Base-by-base conservation (phyloP, 441 rosid species). In the Syzygium syzygioides region DNA sequence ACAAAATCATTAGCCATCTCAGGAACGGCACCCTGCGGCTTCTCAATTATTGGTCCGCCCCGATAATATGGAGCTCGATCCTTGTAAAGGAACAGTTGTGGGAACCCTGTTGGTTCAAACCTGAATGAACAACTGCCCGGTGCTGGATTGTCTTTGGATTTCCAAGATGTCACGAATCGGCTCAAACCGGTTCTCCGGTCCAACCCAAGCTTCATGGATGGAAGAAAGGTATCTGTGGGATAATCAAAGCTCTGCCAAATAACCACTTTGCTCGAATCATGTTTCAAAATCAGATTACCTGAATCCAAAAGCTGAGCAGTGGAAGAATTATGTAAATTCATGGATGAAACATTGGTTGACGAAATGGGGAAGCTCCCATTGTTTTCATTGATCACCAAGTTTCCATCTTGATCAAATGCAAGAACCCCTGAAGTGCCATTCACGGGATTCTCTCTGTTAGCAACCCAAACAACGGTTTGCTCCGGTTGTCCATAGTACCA, bases 211-310 rank as follows among this genome's bases (percentile, higher is more conserved):
- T 92, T 96, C 95, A 94, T 92, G 48, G 53, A 88, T 0, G 96
- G 96, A 88, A 95, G 93, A 62, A 89, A 2, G 41, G 93, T 92
- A 64, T 94, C 79, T 17, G 96, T 92, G 3, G 96, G 98, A 89
- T 93, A 60, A 86, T 94, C 93, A 92, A 94, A 95, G 85, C 97
- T 95, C 89, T 94, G 94, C 98, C 98, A 95, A 9, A 94, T 26
- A 37, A 89, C 48, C 6, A 66, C 20, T 23, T 87, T 85, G 37
- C 87, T 45, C 48, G 86, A 87, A 87, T 92, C 91, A 76, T 90
- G 90, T 86, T 90, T 41, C 87, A 95, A 87, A 50, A 94, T 90
- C 56, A 96, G 93, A 89, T 94, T 95, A 7, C 97, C 98, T 62
- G 94, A 55, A 91, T 96, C 96, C 32, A 92, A 80, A 14, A 96